These are phyloP conservation scores for Auxenochlorella pyrenoidosa DNA, from an alignment of 139 green algal species.

Conservation along the genomic window DNA sequence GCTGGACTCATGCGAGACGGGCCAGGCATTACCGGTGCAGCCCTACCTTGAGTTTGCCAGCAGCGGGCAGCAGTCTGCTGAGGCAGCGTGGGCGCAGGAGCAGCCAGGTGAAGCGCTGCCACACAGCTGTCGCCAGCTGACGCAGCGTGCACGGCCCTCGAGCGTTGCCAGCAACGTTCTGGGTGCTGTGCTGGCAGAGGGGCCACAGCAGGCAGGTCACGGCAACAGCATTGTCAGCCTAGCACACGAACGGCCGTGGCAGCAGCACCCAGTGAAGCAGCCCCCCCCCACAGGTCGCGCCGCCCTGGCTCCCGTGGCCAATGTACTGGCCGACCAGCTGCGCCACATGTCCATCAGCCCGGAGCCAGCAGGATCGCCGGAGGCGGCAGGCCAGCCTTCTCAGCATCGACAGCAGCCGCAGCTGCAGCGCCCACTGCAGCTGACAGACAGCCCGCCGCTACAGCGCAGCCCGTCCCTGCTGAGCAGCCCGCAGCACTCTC, in stretches of 20 bases:
- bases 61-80: not conserved
- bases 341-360: slow-evolving; percentile 29
- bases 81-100: not conserved
- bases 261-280: not conserved
- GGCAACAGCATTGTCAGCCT: not conserved
- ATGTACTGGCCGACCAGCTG: slow-evolving; percentile 10
- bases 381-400: not conserved
- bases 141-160: not conserved
- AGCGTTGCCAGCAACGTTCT: slow-evolving; percentile 20
- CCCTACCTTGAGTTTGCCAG: not conserved
- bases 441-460: not conserved
- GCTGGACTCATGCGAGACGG: not conserved
- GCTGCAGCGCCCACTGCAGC: not conserved
- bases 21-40: not conserved
- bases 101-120: not conserved
- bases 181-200: not conserved
- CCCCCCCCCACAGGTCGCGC: not conserved
- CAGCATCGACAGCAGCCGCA: not conserved
- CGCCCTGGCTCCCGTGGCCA: slow-evolving; percentile 8
- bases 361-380: not conserved
- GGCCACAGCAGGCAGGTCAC: not conserved
- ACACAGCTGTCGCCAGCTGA: slow-evolving; percentile 6
- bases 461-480: slow-evolving; percentile 8
- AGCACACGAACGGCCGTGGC: not conserved
- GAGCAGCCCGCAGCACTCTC: slow-evolving; percentile 21